phyloP scores from a whole-genome alignment of 176 grass and related monocot genomes.

The Pontederia paniculata region DNA sequence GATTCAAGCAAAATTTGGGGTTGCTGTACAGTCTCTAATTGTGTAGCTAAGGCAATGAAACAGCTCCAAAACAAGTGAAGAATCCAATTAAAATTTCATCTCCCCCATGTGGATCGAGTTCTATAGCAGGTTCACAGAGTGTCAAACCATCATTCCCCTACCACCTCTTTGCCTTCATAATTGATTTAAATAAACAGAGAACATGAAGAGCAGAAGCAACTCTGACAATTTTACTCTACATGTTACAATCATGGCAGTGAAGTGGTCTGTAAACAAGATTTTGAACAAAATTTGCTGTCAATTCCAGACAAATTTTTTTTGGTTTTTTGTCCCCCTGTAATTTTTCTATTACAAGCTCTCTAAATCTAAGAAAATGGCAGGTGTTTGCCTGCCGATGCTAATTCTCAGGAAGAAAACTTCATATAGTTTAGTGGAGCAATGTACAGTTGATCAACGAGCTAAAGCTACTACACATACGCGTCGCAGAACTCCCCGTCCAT shows the following conservation, averaged over 20 bases:
- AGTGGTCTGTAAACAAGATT: neutral
- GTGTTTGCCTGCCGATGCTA: constrained; percentile 1
- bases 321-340: neutral
- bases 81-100: neutral
- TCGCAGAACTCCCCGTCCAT: neutral
- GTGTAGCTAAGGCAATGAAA: neutral
- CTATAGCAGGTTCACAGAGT: neutral
- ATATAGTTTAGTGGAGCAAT: neutral
- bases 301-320: neutral
- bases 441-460: neutral
- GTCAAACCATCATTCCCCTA: too few relatives aligned
- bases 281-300: constrained; percentile 5
- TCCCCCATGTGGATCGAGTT: neutral
- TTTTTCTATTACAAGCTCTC: neutral
- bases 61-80: neutral
- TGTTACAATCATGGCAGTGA: neutral
- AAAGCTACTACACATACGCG: neutral
- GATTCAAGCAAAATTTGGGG: neutral
- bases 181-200: neutral
- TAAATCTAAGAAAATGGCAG: neutral
- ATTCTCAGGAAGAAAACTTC: too few relatives aligned
- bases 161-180: neutral
- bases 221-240: constrained; percentile 1
- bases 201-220: neutral
- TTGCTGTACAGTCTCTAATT: neutral